A percentile compares a stretch with the other conserved stretches of the same genome.
Evolutionary conservation across 331 rosid species (phyloP).

Genomic region (Rosa hybrid): DNA sequence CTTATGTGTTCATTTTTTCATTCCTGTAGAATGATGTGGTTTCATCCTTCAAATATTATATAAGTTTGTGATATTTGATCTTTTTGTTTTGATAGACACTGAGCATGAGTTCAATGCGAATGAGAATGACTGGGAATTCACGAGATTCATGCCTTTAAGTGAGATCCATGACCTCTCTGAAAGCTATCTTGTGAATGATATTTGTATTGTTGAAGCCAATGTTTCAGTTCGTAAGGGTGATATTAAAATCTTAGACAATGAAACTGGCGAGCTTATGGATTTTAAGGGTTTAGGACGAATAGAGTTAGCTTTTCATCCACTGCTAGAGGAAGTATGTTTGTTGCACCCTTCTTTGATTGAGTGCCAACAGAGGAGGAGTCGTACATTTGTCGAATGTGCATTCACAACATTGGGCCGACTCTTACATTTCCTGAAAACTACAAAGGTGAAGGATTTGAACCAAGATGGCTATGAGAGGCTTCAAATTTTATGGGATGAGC

Average conservation of each 20-base stretch:
- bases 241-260: not conserved
- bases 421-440: not conserved
- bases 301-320: not conserved
- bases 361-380: no score
- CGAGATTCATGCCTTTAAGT: not conserved
- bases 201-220: not conserved
- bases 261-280: not conserved
- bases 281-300: not conserved
- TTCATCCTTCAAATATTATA: no score
- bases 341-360: no score
- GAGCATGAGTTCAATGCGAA: not conserved
- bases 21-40: no score
- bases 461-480: not conserved
- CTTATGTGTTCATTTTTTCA: no score
- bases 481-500: not conserved
- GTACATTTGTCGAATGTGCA: no score
- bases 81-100: not conserved
- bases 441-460: not conserved
- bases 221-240: not conserved
- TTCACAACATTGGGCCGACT: no score
- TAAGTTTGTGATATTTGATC: no score
- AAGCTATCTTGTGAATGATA: not conserved
- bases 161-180: not conserved
- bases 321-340: no score
- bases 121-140: not conserved